A percentile compares a stretch with the other conserved stretches of the same genome.
These are phyloP conservation scores for Arachis stenosperma DNA, from an alignment of 306 rosid genomes.

Conservation along the genomic window DNA sequence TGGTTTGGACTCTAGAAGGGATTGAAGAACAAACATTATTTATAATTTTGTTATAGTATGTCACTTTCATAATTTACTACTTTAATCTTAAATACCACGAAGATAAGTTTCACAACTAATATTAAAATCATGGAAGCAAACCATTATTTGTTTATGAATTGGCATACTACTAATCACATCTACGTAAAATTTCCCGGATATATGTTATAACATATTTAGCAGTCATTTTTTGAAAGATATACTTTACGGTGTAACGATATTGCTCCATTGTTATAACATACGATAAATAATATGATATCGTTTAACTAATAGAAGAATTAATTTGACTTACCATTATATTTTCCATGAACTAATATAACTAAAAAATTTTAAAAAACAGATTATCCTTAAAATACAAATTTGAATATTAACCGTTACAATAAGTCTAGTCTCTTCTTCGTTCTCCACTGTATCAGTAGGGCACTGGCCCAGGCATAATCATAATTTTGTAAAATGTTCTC, in stretches of 20 bases:
- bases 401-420: too few relatives aligned
- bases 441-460: neutral
- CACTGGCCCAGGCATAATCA: neutral
- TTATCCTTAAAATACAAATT: too few relatives aligned
- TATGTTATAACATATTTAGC: too few relatives aligned
- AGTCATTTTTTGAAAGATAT: neutral
- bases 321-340: too few relatives aligned
- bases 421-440: neutral
- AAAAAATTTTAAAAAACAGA: too few relatives aligned
- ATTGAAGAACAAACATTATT: neutral
- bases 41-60: neutral
- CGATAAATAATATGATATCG: neutral
- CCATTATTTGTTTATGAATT: too few relatives aligned
- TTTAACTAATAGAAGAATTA: neutral
- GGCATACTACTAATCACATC: too few relatives aligned
- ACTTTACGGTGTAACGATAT: neutral
- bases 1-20: constrained; percentile 38
- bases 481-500: neutral
- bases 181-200: too few relatives aligned
- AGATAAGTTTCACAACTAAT: too few relatives aligned
- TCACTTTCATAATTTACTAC: constrained; percentile 31
- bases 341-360: too few relatives aligned
- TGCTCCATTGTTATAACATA: neutral
- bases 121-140: too few relatives aligned
- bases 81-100: neutral